Conservation (phyloP, 345 rosid species). For the Luvunga scandens region DNA sequence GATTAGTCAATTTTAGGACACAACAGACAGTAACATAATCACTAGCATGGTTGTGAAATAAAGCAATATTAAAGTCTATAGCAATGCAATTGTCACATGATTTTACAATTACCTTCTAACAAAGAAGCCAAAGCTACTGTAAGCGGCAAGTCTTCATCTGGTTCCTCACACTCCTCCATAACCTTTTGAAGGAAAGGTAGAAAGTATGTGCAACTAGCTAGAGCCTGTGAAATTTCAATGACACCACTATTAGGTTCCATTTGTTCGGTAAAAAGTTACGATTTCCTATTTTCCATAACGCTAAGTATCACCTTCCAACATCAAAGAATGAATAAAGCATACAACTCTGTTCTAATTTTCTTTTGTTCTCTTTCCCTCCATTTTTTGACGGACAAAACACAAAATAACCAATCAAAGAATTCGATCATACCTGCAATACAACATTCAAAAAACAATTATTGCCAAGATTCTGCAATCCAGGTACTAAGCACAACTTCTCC, state of each 20-base stretch:
- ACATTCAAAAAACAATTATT: slow-evolving; percentile 87
- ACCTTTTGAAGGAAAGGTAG: slow-evolving; percentile 56
- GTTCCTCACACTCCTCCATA: slow-evolving; percentile 49
- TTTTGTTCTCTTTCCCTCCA: not conserved
- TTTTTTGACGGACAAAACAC: slow-evolving; percentile 1
- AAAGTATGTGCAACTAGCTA: slow-evolving; percentile 73
- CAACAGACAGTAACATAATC: not conserved
- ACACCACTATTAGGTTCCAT: not conserved
- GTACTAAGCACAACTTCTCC: slow-evolving; percentile 43
- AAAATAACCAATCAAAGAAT: slow-evolving; percentile 1
- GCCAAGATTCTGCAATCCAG: slow-evolving; percentile 80
- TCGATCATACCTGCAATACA: slow-evolving; percentile 63
- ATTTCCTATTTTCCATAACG: not conserved
- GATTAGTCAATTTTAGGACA: not conserved
- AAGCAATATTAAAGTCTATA: not conserved
- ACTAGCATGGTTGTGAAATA: not conserved
- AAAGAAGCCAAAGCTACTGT: slow-evolving; percentile 57
- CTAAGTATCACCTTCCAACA: not conserved
- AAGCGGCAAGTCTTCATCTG: slow-evolving; percentile 52
- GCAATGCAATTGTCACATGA: not conserved
- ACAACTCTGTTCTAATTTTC: not conserved
- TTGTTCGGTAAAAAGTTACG: not conserved
- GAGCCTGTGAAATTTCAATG: slow-evolving; percentile 48
- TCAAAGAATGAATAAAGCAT: not conserved
- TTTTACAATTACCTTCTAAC: slow-evolving; percentile 47